A percentile compares a stretch with the other conserved stretches of the same genome.
phyloP scores from a whole-genome alignment of 345 rosid genomes.

The Camelina laxa region DNA sequence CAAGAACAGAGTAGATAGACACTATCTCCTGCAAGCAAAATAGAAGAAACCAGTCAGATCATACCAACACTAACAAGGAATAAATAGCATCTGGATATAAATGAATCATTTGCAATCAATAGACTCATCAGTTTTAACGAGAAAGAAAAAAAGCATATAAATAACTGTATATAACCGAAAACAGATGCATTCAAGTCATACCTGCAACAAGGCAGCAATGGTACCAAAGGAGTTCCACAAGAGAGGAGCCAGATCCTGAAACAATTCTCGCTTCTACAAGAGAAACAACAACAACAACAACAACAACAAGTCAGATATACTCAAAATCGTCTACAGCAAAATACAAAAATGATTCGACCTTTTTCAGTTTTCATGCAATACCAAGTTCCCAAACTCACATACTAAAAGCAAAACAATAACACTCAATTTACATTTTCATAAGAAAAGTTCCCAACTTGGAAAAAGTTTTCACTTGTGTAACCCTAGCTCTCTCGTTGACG shows the following conservation, averaged over 20 bases:
- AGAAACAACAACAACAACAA: slow-evolving; percentile 33
- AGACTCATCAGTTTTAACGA: not conserved
- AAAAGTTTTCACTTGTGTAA: slow-evolving; percentile 2
- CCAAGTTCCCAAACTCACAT: not conserved
- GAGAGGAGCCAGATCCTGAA: slow-evolving; percentile 96
- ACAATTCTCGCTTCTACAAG: slow-evolving; percentile 84
- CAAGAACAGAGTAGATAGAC: slow-evolving; percentile 90
- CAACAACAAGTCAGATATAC: slow-evolving; percentile 21
- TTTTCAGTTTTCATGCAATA: not conserved
- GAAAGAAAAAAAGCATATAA: not conserved
- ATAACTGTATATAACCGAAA: not conserved
- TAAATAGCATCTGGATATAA: not conserved
- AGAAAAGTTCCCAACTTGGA: not conserved
- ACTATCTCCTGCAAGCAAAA: slow-evolving; percentile 79
- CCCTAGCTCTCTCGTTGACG: slow-evolving; percentile 30
- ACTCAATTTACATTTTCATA: not conserved
- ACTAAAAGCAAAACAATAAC: not conserved
- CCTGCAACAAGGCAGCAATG: slow-evolving; percentile 48
- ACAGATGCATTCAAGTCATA: slow-evolving; percentile 17
- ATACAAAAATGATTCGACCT: not conserved
- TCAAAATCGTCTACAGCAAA: not conserved
- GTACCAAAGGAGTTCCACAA: slow-evolving; percentile 62
- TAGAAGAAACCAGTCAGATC: slow-evolving; percentile 4
- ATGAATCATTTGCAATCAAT: not conserved
- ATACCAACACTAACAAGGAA: not conserved